Evolutionary conservation across 768 basidiomycete genomes (phyloP), one percentile per base, ranked within the genome.

Genomic region (Phlegmacium glaucopus): DNA sequence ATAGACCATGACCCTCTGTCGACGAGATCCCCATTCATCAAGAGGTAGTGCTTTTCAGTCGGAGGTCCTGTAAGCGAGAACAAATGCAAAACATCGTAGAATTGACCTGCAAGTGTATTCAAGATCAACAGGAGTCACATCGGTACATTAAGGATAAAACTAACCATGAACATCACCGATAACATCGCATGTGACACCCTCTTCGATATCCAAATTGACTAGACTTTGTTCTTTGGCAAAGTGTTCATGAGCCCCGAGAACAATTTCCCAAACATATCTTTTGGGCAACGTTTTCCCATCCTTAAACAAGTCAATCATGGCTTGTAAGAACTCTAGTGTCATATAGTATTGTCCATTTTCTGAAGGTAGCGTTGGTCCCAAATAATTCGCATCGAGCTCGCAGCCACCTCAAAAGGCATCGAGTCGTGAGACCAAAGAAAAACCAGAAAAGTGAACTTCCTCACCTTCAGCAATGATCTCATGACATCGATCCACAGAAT

Each of bases 1-100:
- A 91, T 84, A 9, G 88, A 90, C 90, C 91, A 94, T 22, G 88
- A 90, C n/a, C 94, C 94, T 51, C 95, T 83, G 65, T 99, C 95
- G 30, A 99, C 95, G 39, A 98, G 85, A 72, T 99, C 95, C 9
- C 94, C 90, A 62, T 92, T 93, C 85, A 94, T 93, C 42, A 94
- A 68, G 40, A 94, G 64, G 56, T 84, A 85, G 55, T 97, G 95
- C n/a, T 80, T 83, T 46, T 89, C 79, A 45, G 74, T 84, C 10
- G 96, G 96, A 47, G 83, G 77, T 12, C 90, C 92, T 0, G 94
- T 96, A 54, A 96, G 72, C 1, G 83, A 82, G 56, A 87, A 82
- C 13, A 99, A 74, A 69, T 98, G 85, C 44, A 94, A 69, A 54
- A 98, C 74, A 65, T 98, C 96, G 64, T 91, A 98, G 71, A 87